Evolutionary conservation across 768 basidiomycete genomes (phyloP).

Genomic region (Cantharellus cinnabarinus): DNA sequence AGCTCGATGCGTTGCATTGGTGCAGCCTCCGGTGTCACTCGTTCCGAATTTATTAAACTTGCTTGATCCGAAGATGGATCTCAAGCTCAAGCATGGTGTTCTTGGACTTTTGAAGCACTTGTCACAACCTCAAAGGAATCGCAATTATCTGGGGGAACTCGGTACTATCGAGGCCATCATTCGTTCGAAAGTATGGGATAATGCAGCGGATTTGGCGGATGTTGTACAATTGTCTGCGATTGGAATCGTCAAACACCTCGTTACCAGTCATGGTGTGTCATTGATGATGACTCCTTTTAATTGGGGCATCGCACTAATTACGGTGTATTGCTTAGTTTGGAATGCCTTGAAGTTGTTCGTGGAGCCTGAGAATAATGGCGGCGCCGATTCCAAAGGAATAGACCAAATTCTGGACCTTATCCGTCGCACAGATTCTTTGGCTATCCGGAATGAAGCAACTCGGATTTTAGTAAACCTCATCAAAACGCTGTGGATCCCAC

Average conservation of each 20-base stretch:
- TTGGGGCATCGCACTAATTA: too few relatives aligned
- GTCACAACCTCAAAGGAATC: conserved; percentile 40
- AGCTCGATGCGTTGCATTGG: conserved; percentile 23
- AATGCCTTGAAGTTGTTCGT: conserved; percentile 30
- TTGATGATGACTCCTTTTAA: not conserved
- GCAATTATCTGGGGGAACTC: conserved; percentile 35
- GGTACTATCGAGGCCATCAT: conserved; percentile 42
- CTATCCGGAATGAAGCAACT: conserved; percentile 76
- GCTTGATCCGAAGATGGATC: conserved; percentile 35
- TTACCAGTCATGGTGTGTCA: conserved; percentile 45
- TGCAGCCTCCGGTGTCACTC: conserved; percentile 29
- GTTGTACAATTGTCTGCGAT: conserved; percentile 76
- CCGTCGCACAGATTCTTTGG: conserved; percentile 56
- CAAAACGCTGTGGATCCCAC: conserved; percentile 42
- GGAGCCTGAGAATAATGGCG: conserved; percentile 16
- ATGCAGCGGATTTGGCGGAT: conserved; percentile 62
- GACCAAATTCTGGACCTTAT: conserved; percentile 54
- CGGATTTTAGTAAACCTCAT: conserved; percentile 74
- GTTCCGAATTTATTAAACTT: conserved; percentile 44
- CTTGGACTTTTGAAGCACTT: conserved; percentile 77
- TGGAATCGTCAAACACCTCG: conserved; percentile 76
- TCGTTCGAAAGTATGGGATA: conserved; percentile 45
- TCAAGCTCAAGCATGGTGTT: conserved; percentile 78
- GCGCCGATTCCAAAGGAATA: conserved; percentile 22
- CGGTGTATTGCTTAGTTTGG: conserved; percentile 5